Conservation (phyloP, 139 green algal genomes). For the Ulvella scutata region DNA sequence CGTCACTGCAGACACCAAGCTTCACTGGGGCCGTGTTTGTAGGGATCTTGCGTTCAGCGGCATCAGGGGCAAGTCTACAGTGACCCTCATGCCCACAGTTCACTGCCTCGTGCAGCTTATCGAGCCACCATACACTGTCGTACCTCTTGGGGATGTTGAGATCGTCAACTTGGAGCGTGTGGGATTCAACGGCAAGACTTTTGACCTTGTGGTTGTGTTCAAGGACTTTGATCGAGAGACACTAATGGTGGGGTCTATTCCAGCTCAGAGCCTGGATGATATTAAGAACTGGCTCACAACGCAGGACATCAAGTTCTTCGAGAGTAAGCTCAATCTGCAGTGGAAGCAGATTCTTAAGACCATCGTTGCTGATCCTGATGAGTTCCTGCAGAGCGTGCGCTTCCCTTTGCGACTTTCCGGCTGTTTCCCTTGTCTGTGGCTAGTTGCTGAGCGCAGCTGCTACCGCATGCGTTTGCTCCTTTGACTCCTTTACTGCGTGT, state of each 20-base stretch:
- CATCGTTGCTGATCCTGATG: conserved; percentile 37
- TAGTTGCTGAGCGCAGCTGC: neutral
- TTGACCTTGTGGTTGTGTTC: conserved; percentile 96
- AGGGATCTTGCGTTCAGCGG: conserved; percentile 88
- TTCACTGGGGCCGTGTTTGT: neutral
- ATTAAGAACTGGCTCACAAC: conserved; percentile 51
- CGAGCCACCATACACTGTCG: conserved; percentile 87
- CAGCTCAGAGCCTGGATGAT: conserved; percentile 70
- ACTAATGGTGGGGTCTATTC: conserved; percentile 79
- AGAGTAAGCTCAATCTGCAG: conserved; percentile 92
- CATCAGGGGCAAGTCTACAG: conserved; percentile 63
- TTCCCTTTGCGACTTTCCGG: neutral
- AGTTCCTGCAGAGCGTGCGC: conserved; percentile 6
- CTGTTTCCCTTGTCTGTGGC: neutral
- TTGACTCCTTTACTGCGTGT: neutral
- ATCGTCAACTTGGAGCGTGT: conserved; percentile 96
- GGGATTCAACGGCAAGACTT: conserved; percentile 95
- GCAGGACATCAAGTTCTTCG: conserved; percentile 61
- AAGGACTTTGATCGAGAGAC: conserved; percentile 72
- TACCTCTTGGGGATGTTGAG: conserved; percentile 67
- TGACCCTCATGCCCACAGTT: conserved; percentile 82
- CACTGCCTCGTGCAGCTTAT: conserved; percentile 96
- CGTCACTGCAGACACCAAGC: neutral
- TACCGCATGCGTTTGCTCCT: neutral
- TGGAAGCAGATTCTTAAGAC: conserved; percentile 97